phyloP scores from a whole-genome alignment of 441 rosid species.

The Jatropha multifida region DNA sequence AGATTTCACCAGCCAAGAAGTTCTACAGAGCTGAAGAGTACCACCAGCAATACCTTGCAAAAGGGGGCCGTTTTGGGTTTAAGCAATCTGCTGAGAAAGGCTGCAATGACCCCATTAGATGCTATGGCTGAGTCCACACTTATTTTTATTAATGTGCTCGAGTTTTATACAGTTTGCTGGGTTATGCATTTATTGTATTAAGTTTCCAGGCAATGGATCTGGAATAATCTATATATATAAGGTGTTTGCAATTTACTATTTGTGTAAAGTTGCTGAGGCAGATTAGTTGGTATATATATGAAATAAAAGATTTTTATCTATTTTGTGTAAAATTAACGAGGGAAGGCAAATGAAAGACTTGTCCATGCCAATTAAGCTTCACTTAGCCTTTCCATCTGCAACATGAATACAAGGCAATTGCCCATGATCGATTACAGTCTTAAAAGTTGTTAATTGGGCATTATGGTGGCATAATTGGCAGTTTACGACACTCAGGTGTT shows the following conservation, averaged over 20 bases:
- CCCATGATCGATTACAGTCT: not conserved
- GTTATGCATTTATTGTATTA: not conserved
- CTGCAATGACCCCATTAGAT: constrained; percentile 84
- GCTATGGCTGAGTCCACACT: constrained; percentile 61
- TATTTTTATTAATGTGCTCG: not conserved
- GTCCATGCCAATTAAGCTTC: not conserved
- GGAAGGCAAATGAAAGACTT: not conserved
- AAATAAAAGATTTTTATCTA: not conserved
- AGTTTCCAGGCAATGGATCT: constrained; percentile 13
- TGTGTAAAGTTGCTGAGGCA: constrained; percentile 10
- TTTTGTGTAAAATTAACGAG: not conserved
- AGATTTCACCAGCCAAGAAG: constrained; percentile 82
- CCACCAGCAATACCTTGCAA: constrained; percentile 86
- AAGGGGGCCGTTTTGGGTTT: constrained; percentile 77
- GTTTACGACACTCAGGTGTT: too few relatives aligned
- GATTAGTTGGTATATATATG: constrained; percentile 7
- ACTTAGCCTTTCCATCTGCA: not conserved
- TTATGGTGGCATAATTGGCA: too few relatives aligned
- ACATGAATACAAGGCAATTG: too few relatives aligned
- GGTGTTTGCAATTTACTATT: not conserved
- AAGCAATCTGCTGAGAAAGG: constrained; percentile 75
- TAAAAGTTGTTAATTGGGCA: too few relatives aligned
- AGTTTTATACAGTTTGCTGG: constrained; percentile 5
- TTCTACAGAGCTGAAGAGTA: constrained; percentile 87
- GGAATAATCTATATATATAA: not conserved